phyloP scores from a whole-genome alignment of 768 basidiomycete genomes.

The Mycena olivaceomarginata region DNA sequence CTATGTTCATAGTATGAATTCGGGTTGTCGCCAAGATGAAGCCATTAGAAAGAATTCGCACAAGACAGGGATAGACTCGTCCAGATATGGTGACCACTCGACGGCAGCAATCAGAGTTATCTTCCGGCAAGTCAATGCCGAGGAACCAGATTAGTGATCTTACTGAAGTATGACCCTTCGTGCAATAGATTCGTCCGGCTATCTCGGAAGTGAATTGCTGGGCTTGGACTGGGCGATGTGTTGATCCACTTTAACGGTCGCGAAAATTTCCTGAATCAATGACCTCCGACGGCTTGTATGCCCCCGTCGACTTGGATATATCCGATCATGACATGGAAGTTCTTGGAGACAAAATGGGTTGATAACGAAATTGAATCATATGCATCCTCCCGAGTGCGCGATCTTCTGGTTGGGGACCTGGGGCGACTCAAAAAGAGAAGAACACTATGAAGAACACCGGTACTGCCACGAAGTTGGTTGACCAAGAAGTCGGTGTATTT shows the following conservation, averaged over 20 bases:
- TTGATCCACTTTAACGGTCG: background rate
- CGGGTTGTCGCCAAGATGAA: background rate
- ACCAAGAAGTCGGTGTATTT: background rate
- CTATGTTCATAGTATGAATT: slow-evolving; percentile 1
- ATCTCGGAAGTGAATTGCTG: slow-evolving; percentile 3
- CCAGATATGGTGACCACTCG: slow-evolving; percentile 1
- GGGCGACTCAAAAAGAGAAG: background rate
- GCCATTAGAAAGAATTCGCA: background rate
- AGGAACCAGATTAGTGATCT: background rate
- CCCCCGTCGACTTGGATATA: slow-evolving; percentile 7
- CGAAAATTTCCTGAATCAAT: slow-evolving; percentile 1
- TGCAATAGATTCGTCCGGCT: background rate
- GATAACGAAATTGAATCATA: background rate
- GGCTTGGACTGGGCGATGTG: slow-evolving; percentile 6
- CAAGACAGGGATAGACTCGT: background rate
- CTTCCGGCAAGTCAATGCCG: background rate
- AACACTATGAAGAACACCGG: background rate
- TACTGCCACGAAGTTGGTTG: background rate
- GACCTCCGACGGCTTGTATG: slow-evolving; percentile 1
- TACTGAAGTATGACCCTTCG: background rate
- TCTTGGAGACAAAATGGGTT: background rate
- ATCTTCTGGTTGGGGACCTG: background rate
- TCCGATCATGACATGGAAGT: background rate
- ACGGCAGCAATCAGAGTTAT: background rate
- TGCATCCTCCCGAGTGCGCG: background rate